Base-by-base conservation (phyloP, 2,329 filamentous ascomycete species). In the Bipolaris victoriae region DNA sequence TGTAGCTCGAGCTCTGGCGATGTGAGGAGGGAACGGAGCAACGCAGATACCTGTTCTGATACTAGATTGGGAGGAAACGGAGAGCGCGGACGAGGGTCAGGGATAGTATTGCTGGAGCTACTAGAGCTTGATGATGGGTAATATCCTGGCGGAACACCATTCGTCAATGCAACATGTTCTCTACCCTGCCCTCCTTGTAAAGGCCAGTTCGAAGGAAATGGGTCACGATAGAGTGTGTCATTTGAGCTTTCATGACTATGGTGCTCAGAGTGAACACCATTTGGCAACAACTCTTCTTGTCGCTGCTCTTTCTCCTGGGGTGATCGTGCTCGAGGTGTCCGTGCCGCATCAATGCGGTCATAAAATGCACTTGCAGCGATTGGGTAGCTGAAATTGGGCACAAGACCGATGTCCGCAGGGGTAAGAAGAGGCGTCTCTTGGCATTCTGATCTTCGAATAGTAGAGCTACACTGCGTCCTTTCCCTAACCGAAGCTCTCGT, bases 331-430 rank as follows among this genome's bases (percentile, higher is more conserved):
- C 6, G 43, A 31, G 22, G 15, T 15, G 29, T 5, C 22, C 48
- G 46, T 10, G 40, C 26, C 9, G 41, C 11, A 20, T 11, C 10
- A 16, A 47, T 7, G 13, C 49, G 60, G 39, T 64, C 58, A 44
- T 61, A 57, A 37, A 65, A 70, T 1, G 48, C 20, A 29, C 57
- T 64, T 5, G 52, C 47, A 16, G 37, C 29, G 16, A 67, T 50
- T 0, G 67, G 66, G 18, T 62, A 63, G 15, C 63, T 69, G 46
- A 72, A 72, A 43, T 69, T 71, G 5, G 69, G 67, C 10, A 71
- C 66, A 7, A 69, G 53, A 3, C 52, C 57, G 9, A 55, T 54
- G 26, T 58, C 50, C 1, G 18, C 3, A 15, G 57, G 40, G 2
- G 52, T 40, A 9, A 61, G 13, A 10, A 26, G 9, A 1, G 40